These are phyloP conservation scores for Suhomyces bolitotheri DNA, from an alignment of 1,139 yeast genomes.

Conservation along the genomic window DNA sequence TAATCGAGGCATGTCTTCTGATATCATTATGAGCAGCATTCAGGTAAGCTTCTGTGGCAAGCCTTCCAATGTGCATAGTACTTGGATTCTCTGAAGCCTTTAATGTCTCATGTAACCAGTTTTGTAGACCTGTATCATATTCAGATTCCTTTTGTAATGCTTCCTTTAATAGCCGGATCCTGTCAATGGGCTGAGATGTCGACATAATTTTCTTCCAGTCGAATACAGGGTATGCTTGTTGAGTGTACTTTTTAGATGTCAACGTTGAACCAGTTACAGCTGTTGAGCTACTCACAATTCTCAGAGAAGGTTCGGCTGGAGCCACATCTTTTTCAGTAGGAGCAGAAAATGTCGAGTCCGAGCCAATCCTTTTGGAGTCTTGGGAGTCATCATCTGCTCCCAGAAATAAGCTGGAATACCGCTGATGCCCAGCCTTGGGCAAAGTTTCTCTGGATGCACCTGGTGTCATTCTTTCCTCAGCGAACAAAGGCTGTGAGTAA, in stretches of 20 bases:
- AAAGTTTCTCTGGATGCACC: constrained; percentile 22
- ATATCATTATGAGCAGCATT: constrained; percentile 49
- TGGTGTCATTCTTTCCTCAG: constrained; percentile 36
- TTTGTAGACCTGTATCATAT: constrained; percentile 47
- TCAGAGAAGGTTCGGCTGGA: neutral
- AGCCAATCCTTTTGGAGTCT: constrained; percentile 4
- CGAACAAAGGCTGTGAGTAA: constrained; percentile 27
- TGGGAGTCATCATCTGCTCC: constrained; percentile 10
- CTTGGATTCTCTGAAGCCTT: constrained; percentile 36
- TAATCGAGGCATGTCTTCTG: constrained; percentile 42
- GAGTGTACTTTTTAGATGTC: constrained; percentile 7
- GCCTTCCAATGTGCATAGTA: constrained; percentile 45
- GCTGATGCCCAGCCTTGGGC: constrained; percentile 14
- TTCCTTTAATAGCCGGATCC: constrained; percentile 42
- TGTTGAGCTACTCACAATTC: constrained; percentile 5
- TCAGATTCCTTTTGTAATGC: constrained; percentile 44
- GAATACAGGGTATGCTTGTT: constrained; percentile 35
- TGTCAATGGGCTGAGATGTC: constrained; percentile 43
- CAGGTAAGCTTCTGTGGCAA: constrained; percentile 49
- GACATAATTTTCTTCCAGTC: constrained; percentile 49
- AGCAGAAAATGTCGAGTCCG: constrained; percentile 5
- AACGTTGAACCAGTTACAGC: constrained; percentile 5
- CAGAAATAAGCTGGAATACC: constrained; percentile 26
- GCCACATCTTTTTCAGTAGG: constrained; percentile 1
- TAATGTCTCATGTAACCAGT: constrained; percentile 47